Conservation (phyloP, 2,329 filamentous ascomycete species). For the Knufia petricola region DNA sequence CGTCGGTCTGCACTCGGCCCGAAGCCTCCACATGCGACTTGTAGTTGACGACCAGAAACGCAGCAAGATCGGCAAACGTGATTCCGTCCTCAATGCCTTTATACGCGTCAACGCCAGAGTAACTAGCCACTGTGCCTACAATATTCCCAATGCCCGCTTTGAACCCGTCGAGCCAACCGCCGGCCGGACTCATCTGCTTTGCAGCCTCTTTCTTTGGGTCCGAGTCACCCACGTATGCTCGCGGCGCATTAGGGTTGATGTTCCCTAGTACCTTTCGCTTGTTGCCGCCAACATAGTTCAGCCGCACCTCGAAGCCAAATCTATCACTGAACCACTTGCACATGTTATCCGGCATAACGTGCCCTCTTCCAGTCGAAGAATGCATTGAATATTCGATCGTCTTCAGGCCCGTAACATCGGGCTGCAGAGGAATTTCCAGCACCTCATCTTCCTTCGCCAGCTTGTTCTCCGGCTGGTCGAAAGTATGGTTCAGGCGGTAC, state of each 20-base stretch:
- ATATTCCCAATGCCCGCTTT: conserved; percentile 12
- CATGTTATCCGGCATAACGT: conserved; percentile 52
- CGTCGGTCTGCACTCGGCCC: conserved; percentile 39
- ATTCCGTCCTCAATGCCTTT: conserved; percentile 41
- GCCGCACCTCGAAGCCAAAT: conserved; percentile 52
- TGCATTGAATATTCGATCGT: conserved; percentile 50
- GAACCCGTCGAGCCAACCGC: conserved; percentile 14
- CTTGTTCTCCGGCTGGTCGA: conserved; percentile 17
- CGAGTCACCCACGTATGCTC: not conserved
- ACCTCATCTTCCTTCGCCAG: conserved; percentile 23
- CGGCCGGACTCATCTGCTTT: not conserved
- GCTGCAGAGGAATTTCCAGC: conserved; percentile 50
- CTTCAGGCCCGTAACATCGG: conserved; percentile 38
- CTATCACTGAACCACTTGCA: conserved; percentile 59
- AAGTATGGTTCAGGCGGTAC: conserved; percentile 17
- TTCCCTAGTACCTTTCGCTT: conserved; percentile 54
- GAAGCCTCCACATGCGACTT: conserved; percentile 52
- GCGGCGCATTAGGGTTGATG: conserved; percentile 34
- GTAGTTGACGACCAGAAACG: conserved; percentile 62
- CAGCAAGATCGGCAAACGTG: conserved; percentile 65
- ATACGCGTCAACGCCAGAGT: conserved; percentile 7
- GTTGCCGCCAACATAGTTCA: conserved; percentile 57
- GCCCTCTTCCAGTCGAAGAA: conserved; percentile 47
- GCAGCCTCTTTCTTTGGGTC: conserved; percentile 1
- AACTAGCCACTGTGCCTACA: conserved; percentile 10